These are phyloP conservation scores for Cercospora beticola DNA, from an alignment of 2,329 filamentous ascomycete genomes.

Conservation along the genomic window DNA sequence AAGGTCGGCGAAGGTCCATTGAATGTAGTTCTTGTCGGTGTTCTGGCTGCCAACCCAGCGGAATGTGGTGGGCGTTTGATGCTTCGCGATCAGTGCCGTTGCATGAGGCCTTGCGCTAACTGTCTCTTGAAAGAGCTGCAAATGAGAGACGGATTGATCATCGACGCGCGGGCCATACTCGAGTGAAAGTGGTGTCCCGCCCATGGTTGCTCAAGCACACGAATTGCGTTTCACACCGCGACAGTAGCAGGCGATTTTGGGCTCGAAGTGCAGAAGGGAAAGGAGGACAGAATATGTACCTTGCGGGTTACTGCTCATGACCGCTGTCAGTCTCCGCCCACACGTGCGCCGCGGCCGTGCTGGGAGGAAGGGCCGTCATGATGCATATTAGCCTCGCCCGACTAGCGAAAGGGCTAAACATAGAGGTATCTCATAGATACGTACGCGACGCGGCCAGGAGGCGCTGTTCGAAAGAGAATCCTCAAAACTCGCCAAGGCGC, in stretches of 20 bases:
- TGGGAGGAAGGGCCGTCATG: slow-evolving; percentile 18
- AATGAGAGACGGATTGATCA: slow-evolving; percentile 32
- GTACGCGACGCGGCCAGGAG: slow-evolving; percentile 16
- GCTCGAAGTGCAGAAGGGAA: slow-evolving; percentile 20
- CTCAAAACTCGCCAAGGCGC: slow-evolving; percentile 14
- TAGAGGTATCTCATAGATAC: slow-evolving; percentile 3
- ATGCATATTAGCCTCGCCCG: slow-evolving; percentile 16
- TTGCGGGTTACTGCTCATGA: slow-evolving; percentile 22
- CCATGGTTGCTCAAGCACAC: slow-evolving; percentile 25
- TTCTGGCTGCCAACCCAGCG: slow-evolving; percentile 36
- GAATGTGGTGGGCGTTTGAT: slow-evolving; percentile 33
- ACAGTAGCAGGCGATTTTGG: slow-evolving; percentile 16
- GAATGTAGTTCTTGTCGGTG: slow-evolving; percentile 29
- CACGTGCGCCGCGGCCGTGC: slow-evolving; percentile 18
- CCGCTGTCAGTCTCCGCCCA: slow-evolving; percentile 19
- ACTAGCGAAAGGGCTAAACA: slow-evolving; percentile 12
- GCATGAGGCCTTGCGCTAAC: slow-evolving; percentile 34
- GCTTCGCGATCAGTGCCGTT: slow-evolving; percentile 34
- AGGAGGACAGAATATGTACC: slow-evolving; percentile 25
- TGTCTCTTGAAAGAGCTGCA: slow-evolving; percentile 36
- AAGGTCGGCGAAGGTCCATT: slow-evolving; percentile 37
- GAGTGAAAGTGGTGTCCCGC: slow-evolving; percentile 28
- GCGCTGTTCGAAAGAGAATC: slow-evolving; percentile 12
- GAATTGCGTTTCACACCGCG: slow-evolving; percentile 19
- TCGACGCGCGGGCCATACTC: slow-evolving; percentile 31